Percentiles rank a stretch among this genome's conserved stretches.
Conservation (phyloP, 2,329 filamentous ascomycete species). For the Aspergillus sp. region DNA sequence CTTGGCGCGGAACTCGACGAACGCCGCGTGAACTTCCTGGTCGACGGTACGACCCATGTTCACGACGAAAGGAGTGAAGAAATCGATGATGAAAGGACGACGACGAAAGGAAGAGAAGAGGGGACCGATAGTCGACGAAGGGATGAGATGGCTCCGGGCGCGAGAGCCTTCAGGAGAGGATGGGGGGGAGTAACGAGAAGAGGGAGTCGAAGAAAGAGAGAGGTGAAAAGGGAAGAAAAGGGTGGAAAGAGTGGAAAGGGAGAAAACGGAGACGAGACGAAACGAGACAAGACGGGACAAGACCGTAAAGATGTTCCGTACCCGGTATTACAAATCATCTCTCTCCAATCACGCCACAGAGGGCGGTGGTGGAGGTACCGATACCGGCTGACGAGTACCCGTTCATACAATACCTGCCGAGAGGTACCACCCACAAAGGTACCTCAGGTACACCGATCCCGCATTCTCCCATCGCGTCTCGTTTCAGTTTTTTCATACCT, state of each 20-base stretch:
- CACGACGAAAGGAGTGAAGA: constrained; percentile 23
- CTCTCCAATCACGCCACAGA: neutral
- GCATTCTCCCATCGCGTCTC: neutral
- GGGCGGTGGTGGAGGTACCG: neutral
- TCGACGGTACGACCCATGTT: constrained; percentile 52
- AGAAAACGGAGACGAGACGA: constrained; percentile 22
- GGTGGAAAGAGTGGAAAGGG: constrained; percentile 13
- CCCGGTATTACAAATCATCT: neutral
- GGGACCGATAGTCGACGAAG: neutral
- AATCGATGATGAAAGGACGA: constrained; percentile 21
- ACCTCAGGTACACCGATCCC: neutral
- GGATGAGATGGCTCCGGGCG: neutral
- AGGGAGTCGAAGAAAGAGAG: constrained; percentile 11
- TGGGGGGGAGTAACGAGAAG: constrained; percentile 4
- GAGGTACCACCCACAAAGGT: neutral
- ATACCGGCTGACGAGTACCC: neutral
- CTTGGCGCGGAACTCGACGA: constrained; percentile 54
- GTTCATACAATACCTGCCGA: neutral
- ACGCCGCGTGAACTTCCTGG: constrained; percentile 52
- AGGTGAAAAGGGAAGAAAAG: constrained; percentile 9
- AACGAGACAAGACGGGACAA: constrained; percentile 28
- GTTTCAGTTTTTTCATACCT: neutral
- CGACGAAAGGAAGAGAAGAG: neutral
- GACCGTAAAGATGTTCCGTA: constrained; percentile 16
- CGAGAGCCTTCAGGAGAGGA: neutral